These are phyloP conservation scores for Plasmodium knowlesi DNA, from an alignment of 169 alveolate species.

Conservation along the genomic window DNA sequence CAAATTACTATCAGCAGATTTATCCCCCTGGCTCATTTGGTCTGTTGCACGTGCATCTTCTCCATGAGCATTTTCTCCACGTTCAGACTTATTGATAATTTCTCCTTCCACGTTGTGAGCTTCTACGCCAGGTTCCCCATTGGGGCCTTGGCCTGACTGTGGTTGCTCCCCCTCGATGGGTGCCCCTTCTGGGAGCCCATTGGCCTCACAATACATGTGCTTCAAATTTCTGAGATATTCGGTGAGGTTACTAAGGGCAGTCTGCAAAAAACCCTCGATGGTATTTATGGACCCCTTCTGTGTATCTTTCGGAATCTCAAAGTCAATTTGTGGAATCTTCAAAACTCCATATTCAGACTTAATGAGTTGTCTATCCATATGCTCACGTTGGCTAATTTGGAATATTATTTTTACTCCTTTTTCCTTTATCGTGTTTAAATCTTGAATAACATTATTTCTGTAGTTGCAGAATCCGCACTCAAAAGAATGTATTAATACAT, in stretches of 20 bases:
- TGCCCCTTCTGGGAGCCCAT: neutral
- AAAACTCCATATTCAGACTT: constrained; percentile 91
- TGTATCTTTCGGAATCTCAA: constrained; percentile 94
- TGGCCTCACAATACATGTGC: constrained; percentile 53
- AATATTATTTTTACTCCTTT: constrained; percentile 91
- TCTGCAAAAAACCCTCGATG: constrained; percentile 82
- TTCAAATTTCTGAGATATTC: constrained; percentile 73
- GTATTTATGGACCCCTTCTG: constrained; percentile 95
- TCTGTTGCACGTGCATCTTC: neutral
- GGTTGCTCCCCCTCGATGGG: neutral
- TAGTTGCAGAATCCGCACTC: constrained; percentile 95
- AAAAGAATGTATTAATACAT: constrained; percentile 84
- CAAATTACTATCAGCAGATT: neutral
- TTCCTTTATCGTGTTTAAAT: constrained; percentile 93
- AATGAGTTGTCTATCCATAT: constrained; percentile 93
- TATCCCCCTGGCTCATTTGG: neutral
- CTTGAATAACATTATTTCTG: constrained; percentile 93
- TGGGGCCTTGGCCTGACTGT: neutral
- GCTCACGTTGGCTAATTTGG: constrained; percentile 85
- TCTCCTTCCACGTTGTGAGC: neutral
- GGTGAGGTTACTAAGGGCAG: constrained; percentile 51
- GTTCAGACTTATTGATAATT: neutral
- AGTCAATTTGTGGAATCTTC: constrained; percentile 92
- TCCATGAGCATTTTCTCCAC: neutral
- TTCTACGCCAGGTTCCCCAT: neutral